Evolutionary conservation across 257 asterid genomes (phyloP).

Genomic region (Anisodus acutangulus): DNA sequence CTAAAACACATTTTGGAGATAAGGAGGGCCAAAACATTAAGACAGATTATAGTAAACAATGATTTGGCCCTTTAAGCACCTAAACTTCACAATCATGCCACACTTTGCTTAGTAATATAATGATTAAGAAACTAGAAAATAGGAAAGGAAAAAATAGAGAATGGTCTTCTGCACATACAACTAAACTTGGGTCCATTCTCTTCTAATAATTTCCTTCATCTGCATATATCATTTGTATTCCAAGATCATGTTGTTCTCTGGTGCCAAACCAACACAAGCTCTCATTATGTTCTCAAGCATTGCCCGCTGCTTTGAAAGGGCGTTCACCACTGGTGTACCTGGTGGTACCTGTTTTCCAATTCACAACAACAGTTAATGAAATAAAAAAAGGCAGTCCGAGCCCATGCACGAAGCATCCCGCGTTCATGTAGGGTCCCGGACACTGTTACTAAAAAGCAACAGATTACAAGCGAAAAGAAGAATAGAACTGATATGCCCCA

Average conservation of each 20-base stretch:
- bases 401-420: background rate
- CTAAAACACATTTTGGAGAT: background rate
- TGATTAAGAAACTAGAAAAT: background rate
- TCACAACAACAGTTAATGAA: background rate
- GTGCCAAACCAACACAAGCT: constrained; percentile 98
- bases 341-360: constrained; percentile 79
- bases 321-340: constrained; percentile 98
- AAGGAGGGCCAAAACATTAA: background rate
- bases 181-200: background rate
- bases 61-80: background rate
- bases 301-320: constrained; percentile 90
- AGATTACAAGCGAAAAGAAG: background rate
- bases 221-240: constrained; percentile 72
- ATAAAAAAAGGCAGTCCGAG: background rate
- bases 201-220: background rate
- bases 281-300: constrained; percentile 97
- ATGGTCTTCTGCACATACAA: background rate
- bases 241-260: constrained; percentile 98
- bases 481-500: background rate
- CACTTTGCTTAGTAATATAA: background rate
- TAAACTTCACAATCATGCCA: background rate
- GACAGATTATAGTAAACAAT: background rate
- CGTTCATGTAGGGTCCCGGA: background rate
- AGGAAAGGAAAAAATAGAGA: constrained; percentile 18
- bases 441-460: background rate